Percentiles rank a stretch among this genome's conserved stretches.
Evolutionary conservation across 768 basidiomycete species (phyloP).

Genomic region (Favolaschia claudopus): DNA sequence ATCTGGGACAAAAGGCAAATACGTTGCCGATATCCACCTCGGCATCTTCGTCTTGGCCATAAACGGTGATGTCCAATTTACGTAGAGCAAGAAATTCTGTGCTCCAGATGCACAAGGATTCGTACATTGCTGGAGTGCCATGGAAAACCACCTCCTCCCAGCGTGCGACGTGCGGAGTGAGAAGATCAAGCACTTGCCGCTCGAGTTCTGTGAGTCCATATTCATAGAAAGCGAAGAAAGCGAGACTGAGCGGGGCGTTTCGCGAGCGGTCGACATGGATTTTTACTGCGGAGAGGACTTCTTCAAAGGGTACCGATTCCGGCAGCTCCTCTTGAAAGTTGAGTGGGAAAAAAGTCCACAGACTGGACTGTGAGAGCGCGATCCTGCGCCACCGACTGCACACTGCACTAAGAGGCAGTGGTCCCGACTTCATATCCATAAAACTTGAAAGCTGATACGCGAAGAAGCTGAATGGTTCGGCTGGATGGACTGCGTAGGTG

Average conservation of each 20-base stretch:
- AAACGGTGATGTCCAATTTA: neutral
- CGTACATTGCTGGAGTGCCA: neutral
- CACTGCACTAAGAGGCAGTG: conserved; percentile 3
- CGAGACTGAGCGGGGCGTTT: neutral
- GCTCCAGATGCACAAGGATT: neutral
- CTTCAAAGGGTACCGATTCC: neutral
- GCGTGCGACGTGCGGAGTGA: neutral
- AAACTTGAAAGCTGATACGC: neutral
- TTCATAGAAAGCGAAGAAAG: neutral
- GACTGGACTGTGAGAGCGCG: neutral
- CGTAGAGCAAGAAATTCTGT: neutral
- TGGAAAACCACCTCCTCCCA: neutral
- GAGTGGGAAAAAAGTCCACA: conserved; percentile 4
- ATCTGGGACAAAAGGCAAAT: neutral
- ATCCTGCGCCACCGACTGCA: conserved; percentile 8
- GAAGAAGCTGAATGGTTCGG: neutral
- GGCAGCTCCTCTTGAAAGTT: neutral
- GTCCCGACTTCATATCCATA: neutral
- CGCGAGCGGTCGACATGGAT: neutral
- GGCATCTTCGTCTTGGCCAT: neutral
- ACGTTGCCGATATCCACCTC: neutral
- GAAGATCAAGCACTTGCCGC: neutral
- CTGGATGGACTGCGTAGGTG: neutral
- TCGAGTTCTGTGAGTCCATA: neutral
- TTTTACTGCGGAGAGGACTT: neutral